Conservation (phyloP, 176 grass and related monocot genomes). For the Avena atlantica region DNA sequence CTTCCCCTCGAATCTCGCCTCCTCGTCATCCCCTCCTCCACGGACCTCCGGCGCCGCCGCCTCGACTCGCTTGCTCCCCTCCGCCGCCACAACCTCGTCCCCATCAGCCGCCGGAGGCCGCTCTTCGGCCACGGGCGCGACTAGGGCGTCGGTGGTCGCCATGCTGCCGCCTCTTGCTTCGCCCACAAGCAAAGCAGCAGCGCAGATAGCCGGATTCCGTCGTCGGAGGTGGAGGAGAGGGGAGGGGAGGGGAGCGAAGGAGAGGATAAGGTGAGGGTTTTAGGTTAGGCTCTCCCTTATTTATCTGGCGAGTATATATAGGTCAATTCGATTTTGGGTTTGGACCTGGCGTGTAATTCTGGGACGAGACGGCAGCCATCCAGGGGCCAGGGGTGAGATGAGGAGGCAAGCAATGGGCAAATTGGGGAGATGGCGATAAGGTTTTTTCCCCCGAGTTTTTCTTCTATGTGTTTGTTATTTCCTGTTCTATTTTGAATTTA, state of each 20-base stretch:
- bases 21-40: background rate
- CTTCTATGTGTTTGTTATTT: background rate
- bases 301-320: constrained; percentile 37
- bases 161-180: constrained; percentile 45
- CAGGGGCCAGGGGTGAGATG: constrained; percentile 11
- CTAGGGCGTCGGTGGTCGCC: constrained; percentile 35
- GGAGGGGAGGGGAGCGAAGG: constrained; percentile 5
- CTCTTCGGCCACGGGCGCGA: constrained; percentile 22
- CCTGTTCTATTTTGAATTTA: background rate
- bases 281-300: constrained; percentile 25
- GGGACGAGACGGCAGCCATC: constrained; percentile 11
- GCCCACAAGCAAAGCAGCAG: constrained; percentile 32
- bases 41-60: constrained; percentile 15
- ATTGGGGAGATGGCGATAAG: background rate
- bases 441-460: no score
- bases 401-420: constrained; percentile 7
- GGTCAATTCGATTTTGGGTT: constrained; percentile 6
- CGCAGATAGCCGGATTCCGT: constrained; percentile 17
- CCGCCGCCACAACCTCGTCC: background rate
- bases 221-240: background rate
- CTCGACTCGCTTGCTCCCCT: background rate
- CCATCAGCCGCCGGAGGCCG: background rate
- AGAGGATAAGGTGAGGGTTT: constrained; percentile 61
- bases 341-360: constrained; percentile 28
- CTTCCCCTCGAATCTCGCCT: constrained; percentile 40